Conservation (phyloP, 495 filamentous ascomycete genomes). For the Bacidia rubella region DNA sequence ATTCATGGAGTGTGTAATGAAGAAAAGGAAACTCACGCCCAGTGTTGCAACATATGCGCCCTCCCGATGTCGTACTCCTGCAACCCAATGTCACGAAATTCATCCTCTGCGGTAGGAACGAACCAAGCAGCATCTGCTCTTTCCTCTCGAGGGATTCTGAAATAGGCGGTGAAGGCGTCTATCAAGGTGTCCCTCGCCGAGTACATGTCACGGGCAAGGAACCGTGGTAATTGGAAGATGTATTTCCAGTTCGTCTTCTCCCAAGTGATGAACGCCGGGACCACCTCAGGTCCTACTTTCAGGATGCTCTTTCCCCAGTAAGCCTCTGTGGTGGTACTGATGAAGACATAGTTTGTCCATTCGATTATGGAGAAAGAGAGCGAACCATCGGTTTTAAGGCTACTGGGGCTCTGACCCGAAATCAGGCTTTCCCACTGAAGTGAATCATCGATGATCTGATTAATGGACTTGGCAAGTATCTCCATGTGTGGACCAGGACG, state of each 20-base stretch:
- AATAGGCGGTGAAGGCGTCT: conserved; percentile 15
- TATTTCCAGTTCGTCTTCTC: conserved; percentile 22
- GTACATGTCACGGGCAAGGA: conserved; percentile 10
- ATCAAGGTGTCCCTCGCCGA: conserved; percentile 9
- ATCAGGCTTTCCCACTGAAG: too few species aligned
- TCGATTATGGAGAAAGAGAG: conserved; percentile 1
- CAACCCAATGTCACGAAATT: conserved; percentile 8
- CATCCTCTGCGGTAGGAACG: conserved; percentile 8
- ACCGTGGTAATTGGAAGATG: conserved; percentile 6
- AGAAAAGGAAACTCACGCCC: conserved; percentile 6
- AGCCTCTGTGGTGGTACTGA: conserved; percentile 13
- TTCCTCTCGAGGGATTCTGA: conserved; percentile 14
- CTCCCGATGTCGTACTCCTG: conserved; percentile 15
- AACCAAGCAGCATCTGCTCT: conserved; percentile 13
- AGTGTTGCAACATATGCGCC: conserved; percentile 11
- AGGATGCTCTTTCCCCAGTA: conserved; percentile 21
- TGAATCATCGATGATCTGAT: too few species aligned
- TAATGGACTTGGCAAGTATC: too few species aligned
- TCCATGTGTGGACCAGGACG: too few species aligned
- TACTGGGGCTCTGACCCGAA: conserved; percentile 6
- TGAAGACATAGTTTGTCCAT: conserved; percentile 10
- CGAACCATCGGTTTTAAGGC: neutral
- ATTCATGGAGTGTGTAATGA: neutral
- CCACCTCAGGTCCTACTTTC: conserved; percentile 17
- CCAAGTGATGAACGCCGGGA: conserved; percentile 13